Base-by-base conservation (phyloP, 495 filamentous ascomycete genomes). In the Neurospora sp. region DNA sequence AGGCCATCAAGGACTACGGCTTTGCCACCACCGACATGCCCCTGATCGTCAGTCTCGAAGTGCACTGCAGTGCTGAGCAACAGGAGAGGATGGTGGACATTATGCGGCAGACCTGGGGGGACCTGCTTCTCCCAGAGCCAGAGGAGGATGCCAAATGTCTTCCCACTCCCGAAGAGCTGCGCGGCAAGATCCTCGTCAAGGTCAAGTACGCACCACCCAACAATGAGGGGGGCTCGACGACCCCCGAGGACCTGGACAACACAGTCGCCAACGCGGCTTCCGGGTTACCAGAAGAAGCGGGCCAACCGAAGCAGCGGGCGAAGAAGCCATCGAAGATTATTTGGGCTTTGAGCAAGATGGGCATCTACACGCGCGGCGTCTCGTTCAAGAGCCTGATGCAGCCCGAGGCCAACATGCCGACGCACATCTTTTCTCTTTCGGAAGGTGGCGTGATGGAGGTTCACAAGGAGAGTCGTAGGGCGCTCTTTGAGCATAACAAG, bases 21-120 rank as follows among this genome's bases (percentile, higher is more conserved):
- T 98, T 98, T 77, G 83, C 90, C 8, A 86, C 84, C 4, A 81
- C 82, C 21, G 90, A 97, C 70, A 83, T 94, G 1, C 95, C 95
- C 0, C 83, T 98, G 2, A 94, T 98, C 43, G 89, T 97, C 73
- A 96, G 92, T 76, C 84, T 98, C 10, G 95, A 98, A 79, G 92
- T 97, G 0, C 95, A 97, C 82, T 93, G 92, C 39, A 85, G 85
- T 73, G 79, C 86, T 0, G 87, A 90, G 59, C 95, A 98, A 78
- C 94, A 98, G 78, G 88, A 92, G 76, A 89, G 89, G 17, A 97
- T 97, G 91, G 93, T 97, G 0, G 86, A 92, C 71, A 97, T 97
- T 74, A 97, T 98, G 87, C 85, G 87, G 69, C 86, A 94, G 69
- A 88, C 88, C 13, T 98, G 92, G 92, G 86, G 84, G 28, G 90